Evolutionary conservation across 1,139 yeast species (phyloP), one percentile per base, ranked within the genome.

Genomic region (Debaryomyces nepalensis): DNA sequence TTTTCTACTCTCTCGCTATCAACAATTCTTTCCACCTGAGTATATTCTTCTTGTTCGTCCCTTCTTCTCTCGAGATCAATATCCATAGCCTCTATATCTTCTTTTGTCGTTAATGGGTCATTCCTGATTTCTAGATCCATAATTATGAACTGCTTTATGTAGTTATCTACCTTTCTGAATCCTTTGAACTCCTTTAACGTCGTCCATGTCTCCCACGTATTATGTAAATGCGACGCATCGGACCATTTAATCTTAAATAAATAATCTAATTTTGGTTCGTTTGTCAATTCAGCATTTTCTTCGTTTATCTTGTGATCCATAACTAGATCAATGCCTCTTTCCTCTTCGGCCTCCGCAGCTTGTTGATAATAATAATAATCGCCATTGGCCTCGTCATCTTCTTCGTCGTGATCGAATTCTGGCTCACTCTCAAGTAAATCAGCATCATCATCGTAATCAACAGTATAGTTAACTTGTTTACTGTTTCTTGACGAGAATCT

Each of bases 71-170:
- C 97, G 31, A 83, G 77, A 56, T 91, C 98, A 50, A 93, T 79
- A 58, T 90, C 96, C 90, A 93, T 85, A 14, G 90, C 83, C 63
- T 93, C 99, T 29, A 90, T 73, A 53, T 93, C 98, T 63, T 93
- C 98, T 45, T 84, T 77, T 2, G 97, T 88, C 5, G 95, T 87
- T 47, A 72, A 64, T 0, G 96, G 87, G 57, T 91, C 97, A 36
- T 71, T 71, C 52, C 97, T 75, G 40, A 90, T 76, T 55, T 86
- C 87, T 52, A 79, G 79, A 57, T 91, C 97, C 46, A 78, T 70
- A 11, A 85, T 66, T 44, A 93, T 82, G 58, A 70, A 82, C 56
- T 85, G 89, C 55, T 85, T 86, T 61, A 90, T 85, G 62, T 91
- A 95, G 65, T 95, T 95, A 51, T 93, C 98, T 22, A 93, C 79